Conservation (phyloP, 139 green algal species). For the Volvox africanus region DNA sequence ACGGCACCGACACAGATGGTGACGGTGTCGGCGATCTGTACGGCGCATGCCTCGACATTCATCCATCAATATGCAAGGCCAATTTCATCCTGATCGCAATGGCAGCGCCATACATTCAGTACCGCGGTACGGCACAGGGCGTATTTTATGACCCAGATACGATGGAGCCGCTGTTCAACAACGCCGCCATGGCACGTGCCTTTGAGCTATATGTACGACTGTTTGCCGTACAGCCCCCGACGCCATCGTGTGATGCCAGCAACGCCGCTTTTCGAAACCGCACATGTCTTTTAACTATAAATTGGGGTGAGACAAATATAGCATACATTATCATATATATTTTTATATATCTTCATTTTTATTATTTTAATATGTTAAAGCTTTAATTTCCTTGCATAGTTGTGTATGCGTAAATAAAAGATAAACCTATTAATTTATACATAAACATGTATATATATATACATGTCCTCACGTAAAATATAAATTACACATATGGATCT, state of each 20-base stretch:
- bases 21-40: slow-evolving; percentile 41
- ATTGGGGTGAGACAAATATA: slow-evolving; percentile 6
- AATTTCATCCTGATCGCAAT: slow-evolving; percentile 35
- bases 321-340: no score
- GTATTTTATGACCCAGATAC: slow-evolving; percentile 39
- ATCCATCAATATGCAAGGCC: slow-evolving; percentile 34
- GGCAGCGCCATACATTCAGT: slow-evolving; percentile 47
- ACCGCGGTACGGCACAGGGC: slow-evolving; percentile 44
- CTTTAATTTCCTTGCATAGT: no score
- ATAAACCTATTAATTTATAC: no score
- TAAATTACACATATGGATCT: no score
- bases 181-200: not conserved
- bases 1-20: slow-evolving; percentile 38
- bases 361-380: no score
- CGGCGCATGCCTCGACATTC: slow-evolving; percentile 32
- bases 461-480: no score
- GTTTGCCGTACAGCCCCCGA: not conserved
- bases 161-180: slow-evolving; percentile 23
- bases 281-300: slow-evolving; percentile 45
- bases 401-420: no score
- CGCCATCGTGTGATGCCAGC: not conserved
- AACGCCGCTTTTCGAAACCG: slow-evolving; percentile 7
- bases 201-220: not conserved
- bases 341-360: no score
- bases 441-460: no score